phyloP scores from a whole-genome alignment of 225 moss, liverwort and hornwort genomes.

The Ulota crispa region DNA sequence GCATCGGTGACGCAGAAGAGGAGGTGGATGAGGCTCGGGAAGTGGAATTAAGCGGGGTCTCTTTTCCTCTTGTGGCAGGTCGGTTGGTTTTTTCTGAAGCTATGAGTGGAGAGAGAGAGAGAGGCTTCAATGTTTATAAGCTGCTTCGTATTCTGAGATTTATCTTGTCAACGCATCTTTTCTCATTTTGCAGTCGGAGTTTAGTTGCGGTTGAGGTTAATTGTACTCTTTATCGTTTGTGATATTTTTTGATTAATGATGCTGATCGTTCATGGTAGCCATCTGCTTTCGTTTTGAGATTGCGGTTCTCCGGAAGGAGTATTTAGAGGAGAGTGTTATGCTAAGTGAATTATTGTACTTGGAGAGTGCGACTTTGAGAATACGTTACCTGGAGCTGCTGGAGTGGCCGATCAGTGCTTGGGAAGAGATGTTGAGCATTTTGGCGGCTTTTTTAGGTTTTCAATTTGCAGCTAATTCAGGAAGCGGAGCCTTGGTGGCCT shows the following conservation, averaged over 20 bases:
- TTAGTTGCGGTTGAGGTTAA: background rate
- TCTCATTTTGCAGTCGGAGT: background rate
- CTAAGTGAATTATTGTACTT: background rate
- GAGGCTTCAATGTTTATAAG: background rate
- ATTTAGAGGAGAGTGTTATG: background rate
- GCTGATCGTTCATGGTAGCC: background rate
- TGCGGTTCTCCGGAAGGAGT: background rate
- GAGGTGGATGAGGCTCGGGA: conserved; percentile 24
- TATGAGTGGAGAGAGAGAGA: background rate
- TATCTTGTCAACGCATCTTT: background rate
- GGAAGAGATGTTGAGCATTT: background rate
- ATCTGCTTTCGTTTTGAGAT: background rate
- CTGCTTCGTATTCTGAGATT: background rate
- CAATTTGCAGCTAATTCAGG: background rate
- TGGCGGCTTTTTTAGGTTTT: background rate
- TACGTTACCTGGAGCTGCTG: background rate
- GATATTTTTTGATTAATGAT: background rate
- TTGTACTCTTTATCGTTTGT: background rate
- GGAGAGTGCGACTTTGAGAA: background rate
- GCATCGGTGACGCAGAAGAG: conserved; percentile 5
- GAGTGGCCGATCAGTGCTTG: background rate
- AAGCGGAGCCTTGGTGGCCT: background rate
- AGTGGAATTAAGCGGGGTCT: conserved; percentile 10
- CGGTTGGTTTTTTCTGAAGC: background rate
- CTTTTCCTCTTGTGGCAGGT: background rate